Percentiles rank a stretch among this genome's conserved stretches.
Evolutionary conservation across 192 early-diverging fungal species (phyloP).

Genomic region (Dimargaris verticillata): DNA sequence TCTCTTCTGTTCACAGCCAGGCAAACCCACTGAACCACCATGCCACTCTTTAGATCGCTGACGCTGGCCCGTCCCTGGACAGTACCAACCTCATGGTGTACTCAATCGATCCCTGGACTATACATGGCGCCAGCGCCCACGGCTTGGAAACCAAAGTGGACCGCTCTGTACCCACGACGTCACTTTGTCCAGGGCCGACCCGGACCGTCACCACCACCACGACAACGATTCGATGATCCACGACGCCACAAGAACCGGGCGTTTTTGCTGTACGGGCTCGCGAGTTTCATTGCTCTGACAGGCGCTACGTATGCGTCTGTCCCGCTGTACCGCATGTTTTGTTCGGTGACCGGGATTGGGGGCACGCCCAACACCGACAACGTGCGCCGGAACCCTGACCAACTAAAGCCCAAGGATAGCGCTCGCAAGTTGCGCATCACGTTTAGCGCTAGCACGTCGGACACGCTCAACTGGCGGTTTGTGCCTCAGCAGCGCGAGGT

Average conservation of each 20-base stretch:
- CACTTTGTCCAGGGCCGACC: not conserved
- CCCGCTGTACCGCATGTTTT: slow-evolving; percentile 87
- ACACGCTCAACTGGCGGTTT: slow-evolving; percentile 77
- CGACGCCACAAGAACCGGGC: slow-evolving; percentile 22
- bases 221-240: slow-evolving; percentile 15
- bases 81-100: too few species aligned
- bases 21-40: too few species aligned
- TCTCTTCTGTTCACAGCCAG: too few species aligned
- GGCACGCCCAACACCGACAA: slow-evolving; percentile 73
- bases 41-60: too few species aligned
- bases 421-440: slow-evolving; percentile 46
- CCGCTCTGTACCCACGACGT: too few species aligned
- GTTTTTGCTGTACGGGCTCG: slow-evolving; percentile 54
- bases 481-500: slow-evolving; percentile 75
- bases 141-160: too few species aligned
- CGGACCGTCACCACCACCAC: not conserved
- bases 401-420: slow-evolving; percentile 41
- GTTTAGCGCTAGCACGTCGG: slow-evolving; percentile 59
- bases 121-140: too few species aligned
- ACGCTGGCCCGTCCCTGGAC: too few species aligned
- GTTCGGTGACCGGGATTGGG: slow-evolving; percentile 78
- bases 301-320: slow-evolving; percentile 87
- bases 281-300: slow-evolving; percentile 66
- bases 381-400: slow-evolving; percentile 35
- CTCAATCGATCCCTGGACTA: too few species aligned